phyloP scores from a whole-genome alignment of 805 yeast species.

The Ogataea neopini region DNA sequence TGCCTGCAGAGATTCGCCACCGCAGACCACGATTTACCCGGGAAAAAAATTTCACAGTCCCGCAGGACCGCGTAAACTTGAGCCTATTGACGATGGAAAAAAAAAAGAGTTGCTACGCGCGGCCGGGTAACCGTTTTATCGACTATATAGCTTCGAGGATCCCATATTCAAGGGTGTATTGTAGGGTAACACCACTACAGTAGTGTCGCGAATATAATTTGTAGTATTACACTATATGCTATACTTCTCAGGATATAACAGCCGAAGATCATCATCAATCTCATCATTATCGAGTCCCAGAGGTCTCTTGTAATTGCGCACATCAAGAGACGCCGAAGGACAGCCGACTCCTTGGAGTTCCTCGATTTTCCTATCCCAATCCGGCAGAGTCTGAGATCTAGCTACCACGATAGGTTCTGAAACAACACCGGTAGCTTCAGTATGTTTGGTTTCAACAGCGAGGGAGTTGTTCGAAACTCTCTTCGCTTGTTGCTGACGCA shows the following conservation, averaged over 20 bases:
- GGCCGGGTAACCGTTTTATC: conserved; percentile 6
- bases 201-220: neutral
- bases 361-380: conserved; percentile 5
- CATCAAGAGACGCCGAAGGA: neutral
- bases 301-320: conserved; percentile 30
- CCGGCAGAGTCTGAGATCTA: neutral
- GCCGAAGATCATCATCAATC: conserved; percentile 31
- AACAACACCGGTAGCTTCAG: neutral
- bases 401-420: neutral
- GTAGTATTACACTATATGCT: neutral
- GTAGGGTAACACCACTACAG: no score
- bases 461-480: conserved; percentile 1
- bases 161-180: no score
- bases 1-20: conserved; percentile 1
- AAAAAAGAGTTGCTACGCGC: neutral
- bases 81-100: neutral
- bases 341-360: neutral
- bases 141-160: no score
- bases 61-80: neutral
- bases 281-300: conserved; percentile 28
- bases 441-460: neutral
- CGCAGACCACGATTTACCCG: conserved; percentile 1
- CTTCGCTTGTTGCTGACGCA: neutral
- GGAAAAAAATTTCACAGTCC: neutral
- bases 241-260: conserved; percentile 6